Evolutionary conservation across 352 stramenopile species (phyloP).

Genomic region (Saprolegnia diclina): DNA sequence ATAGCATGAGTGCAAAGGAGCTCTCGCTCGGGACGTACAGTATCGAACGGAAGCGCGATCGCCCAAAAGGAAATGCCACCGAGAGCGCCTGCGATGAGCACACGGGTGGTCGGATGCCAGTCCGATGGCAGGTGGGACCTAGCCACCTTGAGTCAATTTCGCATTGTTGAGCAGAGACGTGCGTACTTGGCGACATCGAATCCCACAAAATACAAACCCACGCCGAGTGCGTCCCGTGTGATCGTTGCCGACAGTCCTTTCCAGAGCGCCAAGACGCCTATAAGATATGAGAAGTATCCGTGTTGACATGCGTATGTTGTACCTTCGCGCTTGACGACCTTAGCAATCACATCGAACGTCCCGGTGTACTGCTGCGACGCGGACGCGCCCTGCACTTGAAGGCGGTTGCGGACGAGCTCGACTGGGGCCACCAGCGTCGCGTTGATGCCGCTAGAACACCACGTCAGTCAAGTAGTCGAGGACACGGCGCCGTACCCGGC

Average conservation of each 20-base stretch:
- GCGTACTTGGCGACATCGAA: slow-evolving; percentile 64
- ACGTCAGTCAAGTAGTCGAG: background rate
- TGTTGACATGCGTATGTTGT: background rate
- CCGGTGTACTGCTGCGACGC: slow-evolving; percentile 50
- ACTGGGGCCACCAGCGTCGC: slow-evolving; percentile 67
- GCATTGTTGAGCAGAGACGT: background rate
- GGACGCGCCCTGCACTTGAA: slow-evolving; percentile 73
- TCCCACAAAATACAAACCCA: slow-evolving; percentile 82
- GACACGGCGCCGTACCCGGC: background rate
- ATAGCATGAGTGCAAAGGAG: background rate
- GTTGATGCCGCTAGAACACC: slow-evolving; percentile 44
- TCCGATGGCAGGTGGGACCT: slow-evolving; percentile 24
- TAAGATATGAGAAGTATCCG: background rate
- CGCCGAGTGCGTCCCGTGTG: slow-evolving; percentile 73
- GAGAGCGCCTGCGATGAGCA: slow-evolving; percentile 62
- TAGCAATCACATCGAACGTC: slow-evolving; percentile 46
- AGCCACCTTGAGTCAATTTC: background rate
- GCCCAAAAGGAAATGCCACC: slow-evolving; percentile 82
- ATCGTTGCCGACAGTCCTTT: slow-evolving; percentile 69
- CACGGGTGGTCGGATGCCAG: slow-evolving; percentile 41
- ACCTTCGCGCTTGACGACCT: slow-evolving; percentile 56
- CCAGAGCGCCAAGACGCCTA: slow-evolving; percentile 51
- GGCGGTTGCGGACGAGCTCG: slow-evolving; percentile 72
- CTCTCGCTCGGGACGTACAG: slow-evolving; percentile 12
- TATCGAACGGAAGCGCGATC: slow-evolving; percentile 79